Conservation (phyloP, 2,329 filamentous ascomycete genomes). For the Colletotrichum siamense region DNA sequence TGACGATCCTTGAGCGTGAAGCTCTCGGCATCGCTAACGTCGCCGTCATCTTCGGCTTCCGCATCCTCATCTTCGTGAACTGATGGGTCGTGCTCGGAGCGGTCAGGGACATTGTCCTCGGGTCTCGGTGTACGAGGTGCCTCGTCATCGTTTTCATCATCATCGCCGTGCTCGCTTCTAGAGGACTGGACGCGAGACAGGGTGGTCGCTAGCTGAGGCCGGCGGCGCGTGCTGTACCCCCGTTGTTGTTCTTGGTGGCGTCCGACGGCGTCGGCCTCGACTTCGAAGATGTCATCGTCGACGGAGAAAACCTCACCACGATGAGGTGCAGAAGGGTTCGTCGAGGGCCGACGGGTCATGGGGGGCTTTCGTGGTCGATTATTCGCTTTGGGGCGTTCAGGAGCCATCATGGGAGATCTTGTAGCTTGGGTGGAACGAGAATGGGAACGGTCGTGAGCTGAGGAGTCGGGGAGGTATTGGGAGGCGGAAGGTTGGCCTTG, state of each 20-base stretch:
- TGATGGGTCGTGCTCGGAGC: conserved; percentile 33
- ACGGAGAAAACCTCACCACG: conserved; percentile 89
- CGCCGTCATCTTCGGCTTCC: conserved; percentile 68
- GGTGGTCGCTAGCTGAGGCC: conserved; percentile 34
- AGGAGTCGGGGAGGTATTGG: conserved; percentile 39
- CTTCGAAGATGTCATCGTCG: conserved; percentile 84
- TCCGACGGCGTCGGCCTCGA: conserved; percentile 67
- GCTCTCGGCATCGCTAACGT: conserved; percentile 91
- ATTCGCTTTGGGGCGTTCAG: conserved; percentile 54
- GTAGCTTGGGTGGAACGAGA: conserved; percentile 37
- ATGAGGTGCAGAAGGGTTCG: conserved; percentile 73
- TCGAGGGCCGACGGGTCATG: conserved; percentile 76
- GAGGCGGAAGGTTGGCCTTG: conserved; percentile 17
- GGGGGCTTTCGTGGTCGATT: conserved; percentile 72
- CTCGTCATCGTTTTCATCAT: conserved; percentile 24
- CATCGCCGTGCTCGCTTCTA: conserved; percentile 30
- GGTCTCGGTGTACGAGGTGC: conserved; percentile 9
- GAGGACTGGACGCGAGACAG: conserved; percentile 50
- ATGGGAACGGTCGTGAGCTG: conserved; percentile 42
- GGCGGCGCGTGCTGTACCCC: conserved; percentile 37
- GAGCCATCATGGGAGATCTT: conserved; percentile 50
- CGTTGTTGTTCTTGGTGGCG: conserved; percentile 44
- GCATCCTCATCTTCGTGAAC: conserved; percentile 40
- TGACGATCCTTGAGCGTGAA: conserved; percentile 98
- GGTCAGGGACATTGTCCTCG: conserved; percentile 23